Conservation (phyloP, 2,329 filamentous ascomycete genomes). For the Scolecobasidium constrictum region DNA sequence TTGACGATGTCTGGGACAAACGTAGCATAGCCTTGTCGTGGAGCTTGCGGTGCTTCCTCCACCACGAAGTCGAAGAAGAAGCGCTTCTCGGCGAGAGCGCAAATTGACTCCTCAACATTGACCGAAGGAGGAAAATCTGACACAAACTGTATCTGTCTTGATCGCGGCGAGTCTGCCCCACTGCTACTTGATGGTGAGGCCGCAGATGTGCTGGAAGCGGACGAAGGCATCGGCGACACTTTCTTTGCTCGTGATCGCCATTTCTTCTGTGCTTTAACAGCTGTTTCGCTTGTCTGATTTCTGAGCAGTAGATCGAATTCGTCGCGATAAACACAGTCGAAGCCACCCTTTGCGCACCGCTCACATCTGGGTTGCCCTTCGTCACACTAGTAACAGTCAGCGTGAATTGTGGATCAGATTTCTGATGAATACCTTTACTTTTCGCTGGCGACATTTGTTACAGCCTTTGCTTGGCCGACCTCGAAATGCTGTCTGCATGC, state of each 20-base stretch:
- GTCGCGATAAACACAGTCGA: slow-evolving; percentile 23
- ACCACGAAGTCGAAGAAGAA: slow-evolving; percentile 3
- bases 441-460: slow-evolving; percentile 21
- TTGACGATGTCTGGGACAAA: not conserved
- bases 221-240: too few relatives aligned
- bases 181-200: not conserved
- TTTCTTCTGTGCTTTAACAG: slow-evolving; percentile 22
- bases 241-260: slow-evolving; percentile 16
- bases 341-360: slow-evolving; percentile 19
- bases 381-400: slow-evolving; percentile 18
- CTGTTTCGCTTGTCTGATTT: slow-evolving; percentile 22
- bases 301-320: slow-evolving; percentile 22
- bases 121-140: not conserved
- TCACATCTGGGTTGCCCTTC: slow-evolving; percentile 20
- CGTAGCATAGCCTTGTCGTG: not conserved
- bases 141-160: not conserved
- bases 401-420: not conserved
- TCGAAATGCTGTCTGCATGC: slow-evolving; percentile 8
- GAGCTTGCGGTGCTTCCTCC: not conserved
- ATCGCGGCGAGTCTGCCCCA: not conserved
- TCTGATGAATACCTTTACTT: slow-evolving; percentile 20
- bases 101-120: not conserved
- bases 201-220: not conserved
- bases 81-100: not conserved
- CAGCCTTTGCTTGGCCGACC: slow-evolving; percentile 25